These are phyloP conservation scores for Phaffomyces thermotolerans DNA, from an alignment of 805 yeast species.

Conservation along the genomic window DNA sequence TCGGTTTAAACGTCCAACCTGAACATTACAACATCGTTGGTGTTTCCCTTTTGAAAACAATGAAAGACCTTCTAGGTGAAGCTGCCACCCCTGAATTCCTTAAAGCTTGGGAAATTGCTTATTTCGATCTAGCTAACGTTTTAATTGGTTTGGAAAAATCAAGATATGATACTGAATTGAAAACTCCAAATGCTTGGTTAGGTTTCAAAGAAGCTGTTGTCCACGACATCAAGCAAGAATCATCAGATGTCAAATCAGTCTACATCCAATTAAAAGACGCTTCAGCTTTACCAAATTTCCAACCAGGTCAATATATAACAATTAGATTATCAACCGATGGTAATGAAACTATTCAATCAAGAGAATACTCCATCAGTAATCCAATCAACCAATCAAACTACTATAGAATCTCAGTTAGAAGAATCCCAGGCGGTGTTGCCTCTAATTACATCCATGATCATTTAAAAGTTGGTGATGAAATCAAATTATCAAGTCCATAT, in stretches of 20 bases:
- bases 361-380: slow-evolving; percentile 55
- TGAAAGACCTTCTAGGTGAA: slow-evolving; percentile 46
- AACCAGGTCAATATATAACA: slow-evolving; percentile 35
- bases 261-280: slow-evolving; percentile 42
- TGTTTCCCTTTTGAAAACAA: slow-evolving; percentile 43
- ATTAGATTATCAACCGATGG: slow-evolving; percentile 28
- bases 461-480: slow-evolving; percentile 39
- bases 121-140: slow-evolving; percentile 52
- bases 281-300: slow-evolving; percentile 24
- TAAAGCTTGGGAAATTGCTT: slow-evolving; percentile 61
- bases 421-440: slow-evolving; percentile 39
- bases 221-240: slow-evolving; percentile 34
- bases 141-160: slow-evolving; percentile 48
- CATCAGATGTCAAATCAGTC: slow-evolving; percentile 42
- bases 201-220: slow-evolving; percentile 50
- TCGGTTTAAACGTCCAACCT: slow-evolving; percentile 52
- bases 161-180: slow-evolving; percentile 32
- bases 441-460: slow-evolving; percentile 44
- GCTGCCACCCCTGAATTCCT: slow-evolving; percentile 54
- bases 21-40: slow-evolving; percentile 68
- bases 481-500: slow-evolving; percentile 51
- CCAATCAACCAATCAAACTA: slow-evolving; percentile 24
- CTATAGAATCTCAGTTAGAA: slow-evolving; percentile 53
- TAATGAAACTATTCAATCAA: slow-evolving; percentile 36
- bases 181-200: slow-evolving; percentile 41